Evolutionary conservation across 169 alveolate genomes (phyloP).

Genomic region (Plasmodium gaboni): DNA sequence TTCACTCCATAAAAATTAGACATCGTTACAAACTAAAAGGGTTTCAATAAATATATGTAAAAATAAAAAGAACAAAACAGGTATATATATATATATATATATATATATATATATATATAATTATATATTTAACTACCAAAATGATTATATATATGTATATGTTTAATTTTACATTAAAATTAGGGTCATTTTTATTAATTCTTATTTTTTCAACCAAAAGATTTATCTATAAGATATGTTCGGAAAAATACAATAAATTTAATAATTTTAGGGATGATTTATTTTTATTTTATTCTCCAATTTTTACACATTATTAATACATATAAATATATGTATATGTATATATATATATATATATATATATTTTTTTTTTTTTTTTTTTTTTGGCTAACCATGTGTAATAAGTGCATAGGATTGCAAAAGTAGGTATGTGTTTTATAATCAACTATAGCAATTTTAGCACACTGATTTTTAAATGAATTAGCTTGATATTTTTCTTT

Average conservation of each 20-base stretch:
- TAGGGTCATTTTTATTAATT: conserved; percentile 26
- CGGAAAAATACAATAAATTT: too few species aligned
- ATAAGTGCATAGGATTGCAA: conserved; percentile 62
- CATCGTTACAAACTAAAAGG: conserved; percentile 46
- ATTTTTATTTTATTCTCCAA: too few species aligned
- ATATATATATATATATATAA: neutral
- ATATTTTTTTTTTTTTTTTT: neutral
- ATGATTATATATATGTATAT: neutral
- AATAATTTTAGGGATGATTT: too few species aligned
- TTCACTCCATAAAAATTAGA: conserved; percentile 49
- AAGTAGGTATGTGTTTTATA: conserved; percentile 67
- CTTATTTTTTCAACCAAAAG: conserved; percentile 42
- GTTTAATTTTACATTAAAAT: conserved; percentile 49
- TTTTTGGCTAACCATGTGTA: conserved; percentile 61
- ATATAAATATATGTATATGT: too few species aligned
- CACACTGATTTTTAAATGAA: conserved; percentile 68
- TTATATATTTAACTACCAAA: neutral
- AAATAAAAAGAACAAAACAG: neutral
- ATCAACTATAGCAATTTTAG: conserved; percentile 60
- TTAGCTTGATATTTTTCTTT: conserved; percentile 69
- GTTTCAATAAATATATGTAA: neutral
- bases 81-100: neutral
- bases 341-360: too few species aligned
- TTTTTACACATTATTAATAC: too few species aligned
- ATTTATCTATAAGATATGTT: conserved; percentile 14